Evolutionary conservation across 148 eudicot species (phyloP), one percentile per base, ranked within the genome.

Genomic region (Diospyros kaki): DNA sequence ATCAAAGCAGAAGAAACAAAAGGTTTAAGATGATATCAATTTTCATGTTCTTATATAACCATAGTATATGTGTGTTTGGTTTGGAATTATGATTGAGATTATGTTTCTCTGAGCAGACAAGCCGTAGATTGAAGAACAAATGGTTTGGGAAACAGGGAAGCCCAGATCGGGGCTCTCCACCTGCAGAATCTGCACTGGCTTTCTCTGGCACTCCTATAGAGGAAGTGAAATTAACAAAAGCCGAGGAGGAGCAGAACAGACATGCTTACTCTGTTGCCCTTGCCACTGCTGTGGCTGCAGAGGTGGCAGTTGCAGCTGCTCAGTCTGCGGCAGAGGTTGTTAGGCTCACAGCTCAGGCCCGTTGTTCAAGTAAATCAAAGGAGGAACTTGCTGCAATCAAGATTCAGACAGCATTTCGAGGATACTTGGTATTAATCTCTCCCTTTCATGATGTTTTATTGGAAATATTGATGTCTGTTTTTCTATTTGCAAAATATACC

Each of bases 241-340:
- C 88, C 2, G 89, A 85, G 48, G 61, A 79, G 77, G 91, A 85
- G 65, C 92, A 90, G 80, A 84, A 77, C 73, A 80, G 79, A 76
- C 96, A 87, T 71, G 97, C 88, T 78, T 90, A 89, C 72, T 89
- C 97, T 11, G 91, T 92, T 62, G 94, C 94, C 54, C 56, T 89
- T 59, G 92, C 97, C 72, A 88, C 95, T 44, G 86, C 97, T 11
- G 97, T 82, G 59, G 98, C 94, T 5, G 98, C 92, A 50, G 92
- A 92, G 78, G 96, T 90, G 2, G 98, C 98, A 5, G 97, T 86
- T 74, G 91, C 90, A 1, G 95, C 97, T 5, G 90, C 95, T 48
- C 89, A 92, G 54, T 96, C 92, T 15, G 98, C 96, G 77, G 96
- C 90, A 28, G 96, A 90, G 86, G 92, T 90, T 74, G 97, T 89